Conservation (phyloP, 1,284 basidiomycete genomes). For the Ceratobasidium sp. region DNA sequence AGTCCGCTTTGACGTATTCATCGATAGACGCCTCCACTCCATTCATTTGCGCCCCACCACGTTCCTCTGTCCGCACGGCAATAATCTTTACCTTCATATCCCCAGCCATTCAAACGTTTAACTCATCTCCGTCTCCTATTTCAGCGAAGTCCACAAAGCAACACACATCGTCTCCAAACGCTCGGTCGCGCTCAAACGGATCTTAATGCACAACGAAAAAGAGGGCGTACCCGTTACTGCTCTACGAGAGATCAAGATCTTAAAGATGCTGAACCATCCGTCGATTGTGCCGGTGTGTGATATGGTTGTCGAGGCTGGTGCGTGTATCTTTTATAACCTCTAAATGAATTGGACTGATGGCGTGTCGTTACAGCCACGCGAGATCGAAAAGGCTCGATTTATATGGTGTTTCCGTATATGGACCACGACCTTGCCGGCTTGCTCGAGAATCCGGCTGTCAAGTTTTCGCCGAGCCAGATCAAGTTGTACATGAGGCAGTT, state of each 20-base stretch:
- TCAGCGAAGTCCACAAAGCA: conserved; percentile 90
- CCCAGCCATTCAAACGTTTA: background rate
- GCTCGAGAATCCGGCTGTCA: conserved; percentile 89
- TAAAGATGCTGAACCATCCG: conserved; percentile 89
- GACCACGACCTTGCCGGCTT: conserved; percentile 98
- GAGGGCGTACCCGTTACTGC: conserved; percentile 98
- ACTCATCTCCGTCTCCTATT: conserved; percentile 22
- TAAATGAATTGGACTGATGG: background rate
- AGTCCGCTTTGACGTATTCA: conserved; percentile 54
- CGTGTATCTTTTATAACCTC: conserved; percentile 64
- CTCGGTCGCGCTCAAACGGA: conserved; percentile 88
- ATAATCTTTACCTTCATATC: too few species aligned
- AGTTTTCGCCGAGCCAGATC: conserved; percentile 84
- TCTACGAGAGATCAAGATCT: conserved; percentile 96
- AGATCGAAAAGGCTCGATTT: conserved; percentile 67
- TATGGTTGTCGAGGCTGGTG: conserved; percentile 73
- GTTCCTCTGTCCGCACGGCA: too few species aligned
- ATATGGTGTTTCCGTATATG: conserved; percentile 99
- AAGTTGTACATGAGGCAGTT: conserved; percentile 98
- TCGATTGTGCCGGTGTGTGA: conserved; percentile 91
- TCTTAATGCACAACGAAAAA: conserved; percentile 96
- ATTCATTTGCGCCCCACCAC: too few species aligned
- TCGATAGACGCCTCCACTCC: too few species aligned
- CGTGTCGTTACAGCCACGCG: conserved; percentile 42
- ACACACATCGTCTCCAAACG: conserved; percentile 70